A percentile compares a stretch with the other conserved stretches of the same genome.
These are phyloP conservation scores for Dimargaris xerosporica DNA, from an alignment of 192 early-diverging fungal genomes.

Conservation along the genomic window DNA sequence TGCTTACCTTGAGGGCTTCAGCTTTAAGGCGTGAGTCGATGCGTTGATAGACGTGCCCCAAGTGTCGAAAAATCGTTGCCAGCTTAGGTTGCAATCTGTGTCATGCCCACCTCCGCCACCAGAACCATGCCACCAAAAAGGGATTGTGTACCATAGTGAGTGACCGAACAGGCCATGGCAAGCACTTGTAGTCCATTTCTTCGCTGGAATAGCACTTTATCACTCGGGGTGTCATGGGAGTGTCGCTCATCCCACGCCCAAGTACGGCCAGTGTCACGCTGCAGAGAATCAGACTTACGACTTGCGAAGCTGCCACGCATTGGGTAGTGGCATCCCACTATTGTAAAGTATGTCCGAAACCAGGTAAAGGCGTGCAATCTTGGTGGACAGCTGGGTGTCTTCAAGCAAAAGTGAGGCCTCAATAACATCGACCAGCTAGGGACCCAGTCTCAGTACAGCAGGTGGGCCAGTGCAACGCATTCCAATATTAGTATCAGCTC, in stretches of 20 bases:
- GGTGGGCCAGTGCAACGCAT: background rate
- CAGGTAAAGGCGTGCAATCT: slow-evolving; percentile 61
- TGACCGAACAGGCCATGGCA: no score
- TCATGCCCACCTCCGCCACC: no score
- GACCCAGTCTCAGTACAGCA: background rate
- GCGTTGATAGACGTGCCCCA: slow-evolving; percentile 44
- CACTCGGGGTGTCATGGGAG: background rate
- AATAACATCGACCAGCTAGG: slow-evolving; percentile 51
- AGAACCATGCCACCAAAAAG: no score
- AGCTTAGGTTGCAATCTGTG: slow-evolving; percentile 42
- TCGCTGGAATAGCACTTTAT: background rate
- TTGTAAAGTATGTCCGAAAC: slow-evolving; percentile 90
- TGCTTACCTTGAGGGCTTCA: slow-evolving; percentile 51
- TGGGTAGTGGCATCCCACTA: slow-evolving; percentile 56
- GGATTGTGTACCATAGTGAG: no score
- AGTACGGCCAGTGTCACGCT: background rate
- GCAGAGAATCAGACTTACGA: slow-evolving; percentile 18
- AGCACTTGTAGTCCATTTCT: no score
- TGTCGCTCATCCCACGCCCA: background rate
- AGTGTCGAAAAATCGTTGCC: slow-evolving; percentile 44
- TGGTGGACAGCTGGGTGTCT: slow-evolving; percentile 38
- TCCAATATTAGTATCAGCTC: background rate
- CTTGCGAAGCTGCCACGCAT: slow-evolving; percentile 73
- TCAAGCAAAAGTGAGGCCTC: slow-evolving; percentile 37
- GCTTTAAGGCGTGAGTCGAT: slow-evolving; percentile 66